phyloP scores from a whole-genome alignment of 495 filamentous ascomycete genomes.

The Parmelia sp. region DNA sequence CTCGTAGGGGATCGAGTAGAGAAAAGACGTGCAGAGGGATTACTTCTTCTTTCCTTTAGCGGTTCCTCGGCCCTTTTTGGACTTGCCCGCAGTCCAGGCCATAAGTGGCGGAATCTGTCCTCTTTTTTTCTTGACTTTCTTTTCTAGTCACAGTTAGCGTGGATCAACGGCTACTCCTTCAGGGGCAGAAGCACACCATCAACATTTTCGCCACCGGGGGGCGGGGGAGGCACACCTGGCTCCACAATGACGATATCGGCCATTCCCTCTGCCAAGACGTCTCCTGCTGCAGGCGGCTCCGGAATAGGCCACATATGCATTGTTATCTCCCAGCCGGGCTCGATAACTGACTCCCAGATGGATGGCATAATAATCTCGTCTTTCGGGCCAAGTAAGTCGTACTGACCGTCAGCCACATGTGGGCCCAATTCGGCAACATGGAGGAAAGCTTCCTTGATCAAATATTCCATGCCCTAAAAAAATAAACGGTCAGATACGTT shows the following conservation, averaged over 20 bases:
- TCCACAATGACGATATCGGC: conserved; percentile 26
- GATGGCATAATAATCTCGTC: conserved; percentile 83
- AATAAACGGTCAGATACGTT: background rate
- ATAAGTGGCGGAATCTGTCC: conserved; percentile 14
- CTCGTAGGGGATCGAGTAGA: background rate
- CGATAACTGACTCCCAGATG: conserved; percentile 78
- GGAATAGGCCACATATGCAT: conserved; percentile 98
- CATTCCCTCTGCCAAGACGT: conserved; percentile 31
- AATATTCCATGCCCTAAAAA: conserved; percentile 69
- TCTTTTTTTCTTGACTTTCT: conserved; percentile 19
- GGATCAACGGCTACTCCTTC: background rate
- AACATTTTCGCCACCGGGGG: conserved; percentile 18
- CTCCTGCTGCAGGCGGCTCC: conserved; percentile 45
- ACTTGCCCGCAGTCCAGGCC: conserved; percentile 22
- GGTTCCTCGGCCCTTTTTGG: conserved; percentile 15
- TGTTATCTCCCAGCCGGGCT: conserved; percentile 82
- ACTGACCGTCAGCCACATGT: conserved; percentile 78
- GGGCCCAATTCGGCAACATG: conserved; percentile 77
- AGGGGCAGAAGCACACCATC: conserved; percentile 19
- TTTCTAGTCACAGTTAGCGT: conserved; percentile 14
- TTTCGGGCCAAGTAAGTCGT: conserved; percentile 76
- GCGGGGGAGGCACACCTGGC: conserved; percentile 24
- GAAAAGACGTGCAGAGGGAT: background rate
- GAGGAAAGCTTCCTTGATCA: conserved; percentile 82
- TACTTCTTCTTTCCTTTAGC: conserved; percentile 22